These are phyloP conservation scores for Termitomyces sp. DNA, from an alignment of 768 basidiomycete genomes.

Conservation along the genomic window DNA sequence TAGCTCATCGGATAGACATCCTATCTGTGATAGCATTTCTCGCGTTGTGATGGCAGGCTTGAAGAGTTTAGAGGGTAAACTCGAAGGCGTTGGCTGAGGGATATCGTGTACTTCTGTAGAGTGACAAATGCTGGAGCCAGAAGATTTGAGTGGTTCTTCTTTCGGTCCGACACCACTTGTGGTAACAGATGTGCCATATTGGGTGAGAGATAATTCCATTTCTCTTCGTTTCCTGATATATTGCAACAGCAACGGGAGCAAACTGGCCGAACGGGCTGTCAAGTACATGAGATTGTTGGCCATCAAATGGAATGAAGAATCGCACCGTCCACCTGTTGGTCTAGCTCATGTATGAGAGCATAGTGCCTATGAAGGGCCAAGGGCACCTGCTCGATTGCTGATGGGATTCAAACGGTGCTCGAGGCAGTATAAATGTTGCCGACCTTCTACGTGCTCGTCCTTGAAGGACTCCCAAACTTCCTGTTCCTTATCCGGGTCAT, in stretches of 20 bases:
- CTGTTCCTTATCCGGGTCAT: conserved; percentile 43
- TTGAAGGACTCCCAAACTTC: conserved; percentile 71
- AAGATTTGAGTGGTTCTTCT: background rate
- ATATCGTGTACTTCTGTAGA: conserved; percentile 1
- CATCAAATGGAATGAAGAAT: conserved; percentile 8
- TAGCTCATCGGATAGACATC: conserved; percentile 54
- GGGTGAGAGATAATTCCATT: background rate
- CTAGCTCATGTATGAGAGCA: conserved; percentile 66
- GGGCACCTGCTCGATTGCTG: conserved; percentile 78
- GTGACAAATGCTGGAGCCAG: background rate
- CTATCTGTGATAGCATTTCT: conserved; percentile 52
- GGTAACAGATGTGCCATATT: background rate
- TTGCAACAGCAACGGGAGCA: conserved; percentile 39
- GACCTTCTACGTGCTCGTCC: conserved; percentile 79
- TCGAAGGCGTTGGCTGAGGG: conserved; percentile 10
- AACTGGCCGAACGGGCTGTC: conserved; percentile 33
- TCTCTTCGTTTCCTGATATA: conserved; percentile 35
- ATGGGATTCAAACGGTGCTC: conserved; percentile 1
- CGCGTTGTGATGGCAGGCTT: conserved; percentile 35
- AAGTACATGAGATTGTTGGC: background rate
- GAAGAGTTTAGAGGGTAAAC: conserved; percentile 19
- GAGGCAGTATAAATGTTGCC: conserved; percentile 8
- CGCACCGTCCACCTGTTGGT: conserved; percentile 58
- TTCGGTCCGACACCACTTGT: background rate
- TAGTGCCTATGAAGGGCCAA: conserved; percentile 69